Percentiles rank a stretch among this genome's conserved stretches.
Conservation (phyloP, 169 alveolate species). For the Eimeria zaria region DNA sequence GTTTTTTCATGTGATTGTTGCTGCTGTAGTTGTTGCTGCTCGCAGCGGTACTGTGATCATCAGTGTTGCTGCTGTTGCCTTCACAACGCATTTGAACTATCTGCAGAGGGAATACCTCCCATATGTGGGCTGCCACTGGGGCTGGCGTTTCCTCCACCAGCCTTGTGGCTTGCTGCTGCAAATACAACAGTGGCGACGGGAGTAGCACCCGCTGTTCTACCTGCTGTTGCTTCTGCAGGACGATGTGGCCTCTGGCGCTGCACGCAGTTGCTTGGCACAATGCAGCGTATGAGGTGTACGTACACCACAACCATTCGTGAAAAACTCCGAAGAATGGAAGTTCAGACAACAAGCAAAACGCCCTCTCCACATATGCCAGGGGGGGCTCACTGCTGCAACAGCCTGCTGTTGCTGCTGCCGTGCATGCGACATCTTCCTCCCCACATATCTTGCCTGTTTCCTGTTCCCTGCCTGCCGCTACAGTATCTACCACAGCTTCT, state of each 20-base stretch:
- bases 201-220: background rate
- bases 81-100: background rate
- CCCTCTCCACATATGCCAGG: conserved; percentile 68
- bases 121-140: conserved; percentile 52
- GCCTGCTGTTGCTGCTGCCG: background rate
- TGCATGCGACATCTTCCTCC: background rate
- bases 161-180: conserved; percentile 59
- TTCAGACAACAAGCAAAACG: conserved; percentile 54
- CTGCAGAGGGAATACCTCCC: conserved; percentile 62
- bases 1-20: background rate
- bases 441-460: background rate
- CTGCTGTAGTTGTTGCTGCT: conserved; percentile 9
- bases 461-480: background rate
- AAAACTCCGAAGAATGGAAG: conserved; percentile 52
- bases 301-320: conserved; percentile 60
- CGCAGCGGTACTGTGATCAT: background rate
- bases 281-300: conserved; percentile 62
- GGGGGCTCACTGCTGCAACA: conserved; percentile 33
- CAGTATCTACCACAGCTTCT: conserved; percentile 4
- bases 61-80: conserved; percentile 5
- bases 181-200: conserved; percentile 48
- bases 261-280: conserved; percentile 57
- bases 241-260: conserved; percentile 25
- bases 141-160: conserved; percentile 70
- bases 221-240: conserved; percentile 69